Evolutionary conservation across 1,284 basidiomycete species (phyloP).

Genomic region (Fomitopsis pinicola): DNA sequence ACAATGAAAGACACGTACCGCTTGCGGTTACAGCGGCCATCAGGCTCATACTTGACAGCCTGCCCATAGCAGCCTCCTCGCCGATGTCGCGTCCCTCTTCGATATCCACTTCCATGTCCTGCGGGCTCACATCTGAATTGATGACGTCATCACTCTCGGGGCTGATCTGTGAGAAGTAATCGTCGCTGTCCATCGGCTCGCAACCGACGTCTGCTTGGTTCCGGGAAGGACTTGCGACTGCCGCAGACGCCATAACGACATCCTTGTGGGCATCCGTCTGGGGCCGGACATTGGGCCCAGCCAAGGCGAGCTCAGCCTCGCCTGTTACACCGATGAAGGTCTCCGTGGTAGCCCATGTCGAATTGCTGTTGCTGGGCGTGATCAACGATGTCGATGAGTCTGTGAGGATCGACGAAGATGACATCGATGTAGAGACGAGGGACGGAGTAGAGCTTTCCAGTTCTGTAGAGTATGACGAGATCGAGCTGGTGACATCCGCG

Average conservation of each 20-base stretch:
- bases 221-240: neutral
- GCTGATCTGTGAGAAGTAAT: neutral
- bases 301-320: neutral
- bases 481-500: constrained; percentile 15
- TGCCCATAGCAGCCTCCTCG: constrained; percentile 81
- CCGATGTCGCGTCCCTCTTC: constrained; percentile 27
- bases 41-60: constrained; percentile 90
- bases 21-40: constrained; percentile 82
- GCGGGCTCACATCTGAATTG: constrained; percentile 6
- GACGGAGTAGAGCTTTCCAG: neutral
- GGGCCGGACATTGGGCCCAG: neutral
- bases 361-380: neutral
- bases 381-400: neutral
- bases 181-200: constrained; percentile 6
- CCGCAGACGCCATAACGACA: neutral
- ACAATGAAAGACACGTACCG: constrained; percentile 40
- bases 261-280: constrained; percentile 3
- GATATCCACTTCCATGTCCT: constrained; percentile 4
- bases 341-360: neutral
- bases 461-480: constrained; percentile 7
- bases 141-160: constrained; percentile 1
- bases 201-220: neutral
- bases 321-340: neutral
- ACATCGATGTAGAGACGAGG: constrained; percentile 16
- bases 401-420: constrained; percentile 16